Evolutionary conservation across 306 rosid species (phyloP).

Genomic region (Dalbergia cultrata): DNA sequence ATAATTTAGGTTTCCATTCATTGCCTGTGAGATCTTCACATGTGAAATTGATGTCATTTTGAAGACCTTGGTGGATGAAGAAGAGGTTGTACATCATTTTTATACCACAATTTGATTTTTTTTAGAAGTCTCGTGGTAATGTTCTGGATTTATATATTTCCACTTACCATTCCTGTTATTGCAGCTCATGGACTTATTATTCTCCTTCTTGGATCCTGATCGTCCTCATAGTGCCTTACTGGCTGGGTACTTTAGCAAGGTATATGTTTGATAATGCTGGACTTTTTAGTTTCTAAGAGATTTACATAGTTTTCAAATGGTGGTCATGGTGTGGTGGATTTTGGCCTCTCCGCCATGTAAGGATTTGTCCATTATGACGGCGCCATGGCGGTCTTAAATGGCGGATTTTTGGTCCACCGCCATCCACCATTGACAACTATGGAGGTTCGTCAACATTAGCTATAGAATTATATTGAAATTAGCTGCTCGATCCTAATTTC

Average conservation of each 20-base stretch:
- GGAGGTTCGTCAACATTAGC: not conserved
- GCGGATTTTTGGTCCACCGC: too few species aligned
- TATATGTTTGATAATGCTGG: constrained; percentile 46
- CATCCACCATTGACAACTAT: too few species aligned
- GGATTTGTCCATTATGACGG: too few species aligned
- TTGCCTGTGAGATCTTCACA: constrained; percentile 92
- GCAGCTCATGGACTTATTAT: constrained; percentile 92
- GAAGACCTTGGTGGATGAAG: constrained; percentile 97
- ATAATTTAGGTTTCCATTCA: constrained; percentile 87
- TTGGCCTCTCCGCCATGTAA: too few species aligned
- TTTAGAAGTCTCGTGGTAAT: constrained; percentile 1
- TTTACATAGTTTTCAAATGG: not conserved
- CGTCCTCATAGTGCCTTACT: constrained; percentile 78
- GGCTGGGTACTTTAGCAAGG: constrained; percentile 99
- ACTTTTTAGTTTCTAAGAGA: constrained; percentile 30
- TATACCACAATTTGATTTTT: constrained; percentile 7
- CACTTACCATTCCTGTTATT: constrained; percentile 41
- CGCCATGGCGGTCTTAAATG: too few species aligned
- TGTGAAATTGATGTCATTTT: constrained; percentile 99
- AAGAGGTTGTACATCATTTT: constrained; percentile 67
- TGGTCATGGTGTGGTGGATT: too few species aligned
- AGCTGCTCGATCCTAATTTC: constrained; percentile 30
- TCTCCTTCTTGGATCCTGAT: constrained; percentile 88
- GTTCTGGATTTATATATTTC: constrained; percentile 30
- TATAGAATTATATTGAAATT: constrained; percentile 24